Evolutionary conservation across 495 filamentous ascomycete genomes (phyloP), one percentile per base, ranked within the genome.

Genomic region (Patellaria atrata): DNA sequence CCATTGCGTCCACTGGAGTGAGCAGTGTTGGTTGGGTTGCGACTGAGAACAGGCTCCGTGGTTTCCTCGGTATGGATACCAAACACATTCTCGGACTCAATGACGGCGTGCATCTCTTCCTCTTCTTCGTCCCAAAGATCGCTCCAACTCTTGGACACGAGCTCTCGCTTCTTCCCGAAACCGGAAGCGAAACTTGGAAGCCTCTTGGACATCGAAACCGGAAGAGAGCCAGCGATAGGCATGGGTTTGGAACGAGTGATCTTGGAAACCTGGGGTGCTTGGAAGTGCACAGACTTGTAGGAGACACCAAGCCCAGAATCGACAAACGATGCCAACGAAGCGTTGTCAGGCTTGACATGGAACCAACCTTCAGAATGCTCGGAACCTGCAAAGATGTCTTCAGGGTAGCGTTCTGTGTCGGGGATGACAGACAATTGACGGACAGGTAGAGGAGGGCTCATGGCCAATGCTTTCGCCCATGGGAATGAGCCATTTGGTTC

Each of bases 71-170:
- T 42, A 45, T 57, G 53, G 25, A 46, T 21, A 22, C 12, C 25
- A 30, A 37, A 37, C 18, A 46, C 50, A 27, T 46, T 45, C 17
- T 54, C 48, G 30, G 42, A 47, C 22, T 53, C 48, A 19, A 48
- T 35, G 22, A 45, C 40, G 16, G 39, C 38, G 26, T 43, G 34
- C 9, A 38, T 47, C 19, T 47, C 42, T 37, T 89, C 77, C 44
- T 79, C 75, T 18, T 94, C 85, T 55, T 94, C 85, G 37, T 94
- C 85, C 77, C 81, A 94, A 44, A 94, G 65, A 58, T 94, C 85
- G 47, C 83, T 89, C 85, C 85, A 94, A 65, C 85, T 94, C 73
- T 94, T 93, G 18, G 85, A 89, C 8, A 85, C 79, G 13, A 70
- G 60, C 3, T 78, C 70, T 43, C 69, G 69, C 52, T 79, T 72